Base-by-base conservation (phyloP, 108 stramenopile species). In the Pseudonitzschia multistriata region DNA sequence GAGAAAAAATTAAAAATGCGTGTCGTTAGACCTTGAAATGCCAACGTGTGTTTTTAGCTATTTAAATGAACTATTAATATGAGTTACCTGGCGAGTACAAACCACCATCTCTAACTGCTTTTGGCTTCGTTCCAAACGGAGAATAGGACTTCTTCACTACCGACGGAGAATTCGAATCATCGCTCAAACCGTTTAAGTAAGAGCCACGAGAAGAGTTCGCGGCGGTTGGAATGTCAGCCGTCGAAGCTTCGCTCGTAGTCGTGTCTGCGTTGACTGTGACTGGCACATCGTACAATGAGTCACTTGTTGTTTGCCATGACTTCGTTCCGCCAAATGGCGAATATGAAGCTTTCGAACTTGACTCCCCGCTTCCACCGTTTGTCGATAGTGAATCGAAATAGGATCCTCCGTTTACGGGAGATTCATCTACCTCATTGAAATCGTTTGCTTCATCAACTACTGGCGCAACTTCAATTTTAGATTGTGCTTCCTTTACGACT, bases 71-170 rank as follows among this genome's bases (percentile, higher is more conserved):
- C 21, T 52, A 24, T 25, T 52, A 52, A 25, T 52, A 52, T n/a
- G 50, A 52, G 50, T 52, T 52, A 52, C 50, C 50, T 52, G 50
- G 22, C 21, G 50, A 52, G 24, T 52, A 52, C 21, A 52, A 24
- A 10, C 50, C 50, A 24, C 19, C 24, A 25, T 52, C 50, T 5
- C 25, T 25, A 52, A 52, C 59, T 21, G 59, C 59, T 60, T 36
- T 24, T 8, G 59, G 59, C 30, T 60, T 60, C 19, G 30, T 35
- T 28, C 59, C 59, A 28, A 60, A 60, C 5, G 59, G 59, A 33
- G 59, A 60, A 33, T 60, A 60, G 19, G 59, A 60, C 27, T 29
- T 60, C 8, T 52, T 52, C 21, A 45, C 42, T 17, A 13, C 42
- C 42, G 42, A 52, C 1, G 50, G 21, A 5, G 50, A 7, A 24